Evolutionary conservation across 192 early-diverging fungal genomes (phyloP).

Genomic region (Entomortierella parvispora): DNA sequence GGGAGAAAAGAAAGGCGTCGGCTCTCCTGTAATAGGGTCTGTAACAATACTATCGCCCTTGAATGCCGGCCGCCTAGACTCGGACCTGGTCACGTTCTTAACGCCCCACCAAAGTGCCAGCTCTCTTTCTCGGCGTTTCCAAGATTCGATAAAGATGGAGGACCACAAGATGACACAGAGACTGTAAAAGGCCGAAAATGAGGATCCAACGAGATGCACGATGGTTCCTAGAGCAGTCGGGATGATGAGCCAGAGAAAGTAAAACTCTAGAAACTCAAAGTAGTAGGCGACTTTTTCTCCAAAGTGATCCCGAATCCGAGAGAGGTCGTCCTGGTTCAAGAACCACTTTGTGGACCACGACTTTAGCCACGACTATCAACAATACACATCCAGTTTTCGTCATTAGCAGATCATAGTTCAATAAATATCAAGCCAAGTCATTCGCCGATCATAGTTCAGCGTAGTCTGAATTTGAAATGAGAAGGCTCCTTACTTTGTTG

Average conservation of each 20-base stretch:
- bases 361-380: conserved; percentile 74
- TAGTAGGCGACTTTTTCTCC: conserved; percentile 91
- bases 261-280: conserved; percentile 93
- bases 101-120: conserved; percentile 85
- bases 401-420: no score
- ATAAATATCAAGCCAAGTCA: no score
- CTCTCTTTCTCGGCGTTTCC: conserved; percentile 80
- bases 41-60: conserved; percentile 62
- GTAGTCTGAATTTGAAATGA: no score
- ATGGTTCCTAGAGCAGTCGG: conserved; percentile 74
- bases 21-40: conserved; percentile 81
- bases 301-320: conserved; percentile 79
- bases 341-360: conserved; percentile 87
- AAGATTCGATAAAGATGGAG: conserved; percentile 78
- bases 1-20: conserved; percentile 73
- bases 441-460: no score
- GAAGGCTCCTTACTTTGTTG: conserved; percentile 69
- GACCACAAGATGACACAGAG: conserved; percentile 73
- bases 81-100: conserved; percentile 62
- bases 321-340: conserved; percentile 76
- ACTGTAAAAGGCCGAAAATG: conserved; percentile 74
- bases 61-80: conserved; percentile 76
- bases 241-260: conserved; percentile 77
- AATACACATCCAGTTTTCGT: no score
- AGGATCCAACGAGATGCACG: conserved; percentile 58